A percentile compares a stretch with the other conserved stretches of the same genome.
These are phyloP conservation scores for Penicillium macrosclerotiorum DNA, from an alignment of 495 filamentous ascomycete species.

Conservation along the genomic window DNA sequence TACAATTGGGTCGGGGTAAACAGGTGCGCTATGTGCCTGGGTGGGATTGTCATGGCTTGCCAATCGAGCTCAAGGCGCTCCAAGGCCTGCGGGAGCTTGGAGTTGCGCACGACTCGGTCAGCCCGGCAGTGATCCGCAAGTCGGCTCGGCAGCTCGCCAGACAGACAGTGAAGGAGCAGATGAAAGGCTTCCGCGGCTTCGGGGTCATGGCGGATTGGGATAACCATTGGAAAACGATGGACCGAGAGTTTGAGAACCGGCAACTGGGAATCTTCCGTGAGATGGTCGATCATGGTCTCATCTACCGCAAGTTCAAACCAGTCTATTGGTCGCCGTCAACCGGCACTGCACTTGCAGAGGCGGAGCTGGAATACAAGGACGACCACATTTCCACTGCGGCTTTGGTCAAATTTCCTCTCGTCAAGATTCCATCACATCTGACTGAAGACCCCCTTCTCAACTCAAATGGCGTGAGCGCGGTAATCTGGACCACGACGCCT, in stretches of 20 bases:
- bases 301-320: conserved; percentile 85
- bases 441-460: conserved; percentile 33
- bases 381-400: conserved; percentile 77
- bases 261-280: conserved; percentile 82
- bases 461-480: conserved; percentile 56
- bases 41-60: conserved; percentile 98
- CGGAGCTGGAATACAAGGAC: conserved; percentile 92
- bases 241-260: conserved; percentile 77
- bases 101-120: conserved; percentile 19
- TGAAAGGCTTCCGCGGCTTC: conserved; percentile 76
- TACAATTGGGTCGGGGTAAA: conserved; percentile 74
- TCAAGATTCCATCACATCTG: conserved; percentile 47
- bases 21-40: conserved; percentile 85
- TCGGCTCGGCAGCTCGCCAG: conserved; percentile 73
- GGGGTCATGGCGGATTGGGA: conserved; percentile 95
- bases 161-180: conserved; percentile 75
- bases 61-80: conserved; percentile 96
- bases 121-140: conserved; percentile 54
- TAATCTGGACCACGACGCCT: conserved; percentile 97
- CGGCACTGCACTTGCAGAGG: conserved; percentile 87
- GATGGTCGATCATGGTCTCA: conserved; percentile 80
- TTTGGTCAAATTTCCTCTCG: conserved; percentile 75
- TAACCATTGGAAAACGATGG: conserved; percentile 89
- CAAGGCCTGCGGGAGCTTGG: conserved; percentile 46
- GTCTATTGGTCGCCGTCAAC: conserved; percentile 97